phyloP scores from a whole-genome alignment of 2,329 filamentous ascomycete genomes.

The Thyridium curvatum region DNA sequence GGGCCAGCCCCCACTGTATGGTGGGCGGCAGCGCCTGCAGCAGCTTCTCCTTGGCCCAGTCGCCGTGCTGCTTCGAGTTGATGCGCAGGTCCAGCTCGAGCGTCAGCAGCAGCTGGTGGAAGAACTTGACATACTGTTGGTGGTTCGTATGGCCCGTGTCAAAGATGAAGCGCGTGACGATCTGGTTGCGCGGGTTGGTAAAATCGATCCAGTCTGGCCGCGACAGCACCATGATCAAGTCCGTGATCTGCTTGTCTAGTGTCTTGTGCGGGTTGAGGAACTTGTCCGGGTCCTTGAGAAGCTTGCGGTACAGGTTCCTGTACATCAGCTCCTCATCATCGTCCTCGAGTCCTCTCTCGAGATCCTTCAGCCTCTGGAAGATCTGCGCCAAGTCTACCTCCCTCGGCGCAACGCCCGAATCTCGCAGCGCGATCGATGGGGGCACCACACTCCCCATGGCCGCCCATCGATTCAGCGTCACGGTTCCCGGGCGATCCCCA shows the following conservation, averaged over 20 bases:
- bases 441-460: slow-evolving; percentile 50
- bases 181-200: slow-evolving; percentile 62
- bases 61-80: slow-evolving; percentile 53
- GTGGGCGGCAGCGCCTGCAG: slow-evolving; percentile 60
- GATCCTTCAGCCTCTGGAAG: slow-evolving; percentile 51
- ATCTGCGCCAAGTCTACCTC: slow-evolving; percentile 53
- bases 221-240: slow-evolving; percentile 63
- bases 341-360: slow-evolving; percentile 50
- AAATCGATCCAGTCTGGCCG: slow-evolving; percentile 71
- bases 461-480: slow-evolving; percentile 66
- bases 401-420: slow-evolving; percentile 52
- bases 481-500: slow-evolving; percentile 60
- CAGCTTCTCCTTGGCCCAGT: slow-evolving; percentile 58
- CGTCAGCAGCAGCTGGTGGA: slow-evolving; percentile 70
- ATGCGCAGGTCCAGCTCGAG: slow-evolving; percentile 68
- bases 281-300: slow-evolving; percentile 63
- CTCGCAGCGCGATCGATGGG: slow-evolving; percentile 49
- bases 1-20: slow-evolving; percentile 65
- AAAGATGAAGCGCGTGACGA: slow-evolving; percentile 67
- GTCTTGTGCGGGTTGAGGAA: slow-evolving; percentile 53
- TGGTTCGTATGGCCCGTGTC: slow-evolving; percentile 50
- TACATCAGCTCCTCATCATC: slow-evolving; percentile 54
- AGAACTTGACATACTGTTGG: slow-evolving; percentile 58
- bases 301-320: slow-evolving; percentile 57
- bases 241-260: slow-evolving; percentile 65